A percentile compares a stretch with the other conserved stretches of the same genome.
These are phyloP conservation scores for Pseudozyma sp. DNA, from an alignment of 1,284 basidiomycete species.

Conservation along the genomic window DNA sequence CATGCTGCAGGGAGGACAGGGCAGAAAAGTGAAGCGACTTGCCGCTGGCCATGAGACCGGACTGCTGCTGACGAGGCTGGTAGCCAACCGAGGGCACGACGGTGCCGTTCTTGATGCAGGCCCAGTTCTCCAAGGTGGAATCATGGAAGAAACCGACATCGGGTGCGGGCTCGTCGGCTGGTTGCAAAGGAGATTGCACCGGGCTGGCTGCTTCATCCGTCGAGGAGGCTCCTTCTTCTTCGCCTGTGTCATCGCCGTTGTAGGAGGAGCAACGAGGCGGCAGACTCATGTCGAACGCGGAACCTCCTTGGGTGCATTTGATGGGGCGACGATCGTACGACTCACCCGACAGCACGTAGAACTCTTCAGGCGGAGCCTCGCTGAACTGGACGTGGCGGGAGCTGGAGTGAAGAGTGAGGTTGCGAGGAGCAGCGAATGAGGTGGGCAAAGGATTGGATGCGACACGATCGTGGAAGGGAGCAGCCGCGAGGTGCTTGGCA, in stretches of 20 bases:
- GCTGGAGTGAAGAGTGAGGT: conserved; percentile 14
- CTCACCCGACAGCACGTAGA: conserved; percentile 45
- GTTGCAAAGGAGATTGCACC: conserved; percentile 4
- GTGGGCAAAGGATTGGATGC: conserved; percentile 34
- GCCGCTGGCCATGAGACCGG: conserved; percentile 47
- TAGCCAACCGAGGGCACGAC: conserved; percentile 37
- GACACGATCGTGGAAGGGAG: conserved; percentile 25
- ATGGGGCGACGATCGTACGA: conserved; percentile 59
- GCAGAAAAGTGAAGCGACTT: conserved; percentile 50
- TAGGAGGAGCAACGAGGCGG: conserved; percentile 43
- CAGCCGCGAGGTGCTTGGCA: conserved; percentile 17
- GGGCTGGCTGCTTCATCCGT: conserved; percentile 7
- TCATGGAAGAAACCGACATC: conserved; percentile 42
- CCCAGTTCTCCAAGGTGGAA: conserved; percentile 48
- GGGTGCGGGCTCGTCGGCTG: conserved; percentile 38
- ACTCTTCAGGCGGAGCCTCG: conserved; percentile 53
- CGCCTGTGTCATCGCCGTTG: conserved; percentile 37
- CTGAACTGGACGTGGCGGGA: conserved; percentile 55
- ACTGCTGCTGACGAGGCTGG: conserved; percentile 44
- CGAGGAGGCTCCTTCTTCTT: conserved; percentile 35
- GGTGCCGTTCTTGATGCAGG: conserved; percentile 56
- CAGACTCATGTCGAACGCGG: conserved; percentile 57
- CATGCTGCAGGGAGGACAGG: conserved; percentile 38
- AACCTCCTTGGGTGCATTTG: conserved; percentile 58
- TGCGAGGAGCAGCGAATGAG: conserved; percentile 34